Base-by-base conservation (phyloP, 495 filamentous ascomycete genomes). In the Wilcoxina mikolae region DNA sequence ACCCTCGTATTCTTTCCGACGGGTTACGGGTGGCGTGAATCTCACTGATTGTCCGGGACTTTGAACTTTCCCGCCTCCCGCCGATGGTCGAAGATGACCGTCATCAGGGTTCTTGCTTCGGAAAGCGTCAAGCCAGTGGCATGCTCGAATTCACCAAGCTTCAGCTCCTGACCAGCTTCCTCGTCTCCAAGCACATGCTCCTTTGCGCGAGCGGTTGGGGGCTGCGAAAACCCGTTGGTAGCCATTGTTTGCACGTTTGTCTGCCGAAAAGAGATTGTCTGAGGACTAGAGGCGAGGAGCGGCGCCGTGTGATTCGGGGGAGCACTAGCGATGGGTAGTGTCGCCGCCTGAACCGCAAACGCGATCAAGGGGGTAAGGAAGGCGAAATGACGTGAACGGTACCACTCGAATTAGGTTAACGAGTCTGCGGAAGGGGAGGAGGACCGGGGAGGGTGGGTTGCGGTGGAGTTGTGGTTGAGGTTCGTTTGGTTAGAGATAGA, bases 91-190 rank as follows among this genome's bases (percentile, higher is more conserved):
- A 93, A 75, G 25, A 95, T 79, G 44, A 86, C 87, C 65, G 85
- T 85, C 58, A 96, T 86, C 59, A 95, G 80, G 31, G 94, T 76
- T 56, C 86, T 77, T n/a, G 90, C 89, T 66, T 95, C 91, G 11
- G 84, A 88, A 27, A 95, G 73, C 28, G 86, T 90, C 51, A 98
- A 74, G 2, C 85, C 85, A 59, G 88, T 85, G 31, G 88, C 86
- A 65, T 86, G 74, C 59, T 87, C 77, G 70, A 96, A 94, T 60
- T 95, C 90, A 68, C 91, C 91, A 25, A 98, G 84, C 61, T 78
- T 81, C 53, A 95, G 79, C 31, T 82, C 79, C 3, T 79, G 75
- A 33, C 79, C 78, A 3, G 88, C 88, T 73, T 95, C 90, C 70
- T 95, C 88, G 62, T 94, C 85, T 64, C 84, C 85, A 49, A 83